Conservation (phyloP, 1,284 basidiomycete genomes). For the Pseudozyma pruni region DNA sequence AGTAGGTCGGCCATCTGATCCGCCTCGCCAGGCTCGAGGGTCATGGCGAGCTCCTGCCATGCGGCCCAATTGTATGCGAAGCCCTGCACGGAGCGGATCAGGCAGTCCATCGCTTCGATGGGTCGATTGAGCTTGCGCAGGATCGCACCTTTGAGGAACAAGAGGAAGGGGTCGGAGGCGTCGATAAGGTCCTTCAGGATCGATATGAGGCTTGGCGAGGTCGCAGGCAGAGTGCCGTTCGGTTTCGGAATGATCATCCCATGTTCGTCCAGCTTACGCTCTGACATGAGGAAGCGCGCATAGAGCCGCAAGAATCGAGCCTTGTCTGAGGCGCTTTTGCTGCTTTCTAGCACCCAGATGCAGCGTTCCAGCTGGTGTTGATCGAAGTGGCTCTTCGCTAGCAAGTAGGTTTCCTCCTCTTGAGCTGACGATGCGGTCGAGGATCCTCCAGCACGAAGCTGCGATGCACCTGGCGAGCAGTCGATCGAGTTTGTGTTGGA, state of each 20-base stretch:
- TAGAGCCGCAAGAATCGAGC: conserved; percentile 83
- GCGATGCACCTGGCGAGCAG: conserved; percentile 34
- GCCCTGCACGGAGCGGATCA: conserved; percentile 79
- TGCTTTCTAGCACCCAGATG: conserved; percentile 69
- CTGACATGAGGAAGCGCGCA: conserved; percentile 76
- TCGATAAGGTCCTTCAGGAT: conserved; percentile 60
- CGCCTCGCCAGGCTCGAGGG: conserved; percentile 49
- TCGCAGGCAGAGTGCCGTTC: conserved; percentile 43
- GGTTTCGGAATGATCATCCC: conserved; percentile 51
- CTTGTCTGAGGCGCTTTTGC: conserved; percentile 68
- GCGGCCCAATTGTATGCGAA: conserved; percentile 97
- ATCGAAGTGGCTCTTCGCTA: conserved; percentile 81
- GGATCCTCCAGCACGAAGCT: conserved; percentile 1
- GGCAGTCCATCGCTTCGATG: conserved; percentile 82
- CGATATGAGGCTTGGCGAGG: conserved; percentile 44
- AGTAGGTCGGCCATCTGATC: conserved; percentile 72
- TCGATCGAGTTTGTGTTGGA: conserved; percentile 45
- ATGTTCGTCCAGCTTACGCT: conserved; percentile 55
- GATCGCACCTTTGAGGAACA: conserved; percentile 66
- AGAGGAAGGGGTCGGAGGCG: conserved; percentile 54
- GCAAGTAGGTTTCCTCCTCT: conserved; percentile 72
- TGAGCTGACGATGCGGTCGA: background rate
- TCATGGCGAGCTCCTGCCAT: conserved; percentile 73
- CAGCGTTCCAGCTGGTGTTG: conserved; percentile 83
- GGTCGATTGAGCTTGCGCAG: conserved; percentile 63